These are phyloP conservation scores for Nicotiana paniculata DNA, from an alignment of 257 asterid species.

Conservation along the genomic window DNA sequence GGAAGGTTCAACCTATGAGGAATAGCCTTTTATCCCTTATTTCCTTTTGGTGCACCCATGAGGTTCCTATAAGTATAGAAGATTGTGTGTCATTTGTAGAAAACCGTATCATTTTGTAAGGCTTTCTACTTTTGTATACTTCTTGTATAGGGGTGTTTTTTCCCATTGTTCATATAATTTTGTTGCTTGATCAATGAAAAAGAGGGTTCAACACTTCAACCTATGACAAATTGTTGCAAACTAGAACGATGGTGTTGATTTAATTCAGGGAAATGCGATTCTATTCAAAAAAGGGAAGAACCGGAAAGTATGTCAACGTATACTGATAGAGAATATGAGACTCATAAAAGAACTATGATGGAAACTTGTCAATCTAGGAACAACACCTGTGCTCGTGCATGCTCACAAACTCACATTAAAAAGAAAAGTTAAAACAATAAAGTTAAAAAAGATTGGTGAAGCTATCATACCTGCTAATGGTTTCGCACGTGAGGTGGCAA, in stretches of 20 bases:
- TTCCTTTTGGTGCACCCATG: no score
- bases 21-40: no score
- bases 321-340: background rate
- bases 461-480: slow-evolving; percentile 68
- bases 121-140: no score
- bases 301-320: background rate
- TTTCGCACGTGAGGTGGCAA: slow-evolving; percentile 77
- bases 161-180: no score
- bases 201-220: background rate
- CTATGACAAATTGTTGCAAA: background rate
- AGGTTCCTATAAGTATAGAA: no score
- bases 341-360: background rate
- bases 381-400: background rate
- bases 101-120: no score
- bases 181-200: no score
- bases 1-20: background rate
- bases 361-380: background rate
- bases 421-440: background rate
- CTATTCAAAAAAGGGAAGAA: background rate
- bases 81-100: no score
- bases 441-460: background rate
- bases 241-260: background rate
- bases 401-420: background rate
- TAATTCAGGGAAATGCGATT: background rate
- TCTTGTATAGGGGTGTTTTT: no score